Conservation (phyloP, 78 protist genomes). For the Chrysochromulina tobinii region DNA sequence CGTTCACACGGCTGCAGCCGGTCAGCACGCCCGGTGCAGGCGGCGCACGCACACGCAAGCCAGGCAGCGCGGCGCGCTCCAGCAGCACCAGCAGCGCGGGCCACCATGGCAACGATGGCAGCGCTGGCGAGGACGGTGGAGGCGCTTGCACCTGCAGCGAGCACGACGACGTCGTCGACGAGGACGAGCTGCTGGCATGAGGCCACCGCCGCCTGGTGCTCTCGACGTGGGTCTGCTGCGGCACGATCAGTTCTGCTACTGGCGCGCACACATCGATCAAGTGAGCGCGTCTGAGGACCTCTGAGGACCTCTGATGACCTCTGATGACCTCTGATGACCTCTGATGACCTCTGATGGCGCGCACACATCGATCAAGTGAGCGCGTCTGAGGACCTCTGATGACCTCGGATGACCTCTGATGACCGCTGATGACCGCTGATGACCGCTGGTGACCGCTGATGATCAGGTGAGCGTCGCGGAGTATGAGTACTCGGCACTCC, state of each 20-base stretch:
- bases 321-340: too few species aligned
- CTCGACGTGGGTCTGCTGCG: not conserved
- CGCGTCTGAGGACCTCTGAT: not conserved
- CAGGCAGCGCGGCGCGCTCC: not conserved
- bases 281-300: not conserved
- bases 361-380: slow-evolving; percentile 39
- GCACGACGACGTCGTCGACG: too few species aligned
- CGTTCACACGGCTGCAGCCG: not conserved
- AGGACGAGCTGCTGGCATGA: too few species aligned
- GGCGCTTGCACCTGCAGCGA: too few species aligned
- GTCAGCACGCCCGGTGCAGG: not conserved
- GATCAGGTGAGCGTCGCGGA: not conserved
- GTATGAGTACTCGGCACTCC: slow-evolving; percentile 30
- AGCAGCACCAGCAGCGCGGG: too few species aligned
- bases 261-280: slow-evolving; percentile 52
- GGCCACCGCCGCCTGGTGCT: not conserved
- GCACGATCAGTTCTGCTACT: slow-evolving; percentile 16
- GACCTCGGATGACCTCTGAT: too few species aligned
- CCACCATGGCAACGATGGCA: too few species aligned
- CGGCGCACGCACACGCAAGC: not conserved
- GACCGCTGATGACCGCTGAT: too few species aligned
- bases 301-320: too few species aligned
- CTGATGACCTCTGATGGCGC: slow-evolving; percentile 36
- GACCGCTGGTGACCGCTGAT: too few species aligned
- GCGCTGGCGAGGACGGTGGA: too few species aligned